phyloP scores from a whole-genome alignment of 768 basidiomycete species.

The Agrocybe chaxingu region DNA sequence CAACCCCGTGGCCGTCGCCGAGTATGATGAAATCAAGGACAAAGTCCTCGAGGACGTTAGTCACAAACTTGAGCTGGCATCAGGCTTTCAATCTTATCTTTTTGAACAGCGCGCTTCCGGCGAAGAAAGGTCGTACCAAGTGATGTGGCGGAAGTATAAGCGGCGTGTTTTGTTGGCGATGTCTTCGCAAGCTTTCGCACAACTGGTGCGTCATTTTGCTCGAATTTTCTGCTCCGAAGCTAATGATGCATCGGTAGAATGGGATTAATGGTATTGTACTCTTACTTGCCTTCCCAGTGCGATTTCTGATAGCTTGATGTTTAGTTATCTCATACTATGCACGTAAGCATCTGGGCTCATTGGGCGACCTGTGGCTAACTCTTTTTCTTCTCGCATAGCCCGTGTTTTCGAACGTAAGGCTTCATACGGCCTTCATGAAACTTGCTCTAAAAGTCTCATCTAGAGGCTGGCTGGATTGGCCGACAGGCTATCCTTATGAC shows the following conservation, averaged over 20 bases:
- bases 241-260: conserved; percentile 49
- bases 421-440: neutral
- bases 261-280: conserved; percentile 81
- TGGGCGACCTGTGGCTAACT: conserved; percentile 3
- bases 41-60: conserved; percentile 67
- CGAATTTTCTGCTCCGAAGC: conserved; percentile 3
- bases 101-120: conserved; percentile 62
- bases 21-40: conserved; percentile 88
- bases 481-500: conserved; percentile 94
- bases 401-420: conserved; percentile 85
- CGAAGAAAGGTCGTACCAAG: conserved; percentile 70
- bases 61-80: neutral
- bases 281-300: neutral
- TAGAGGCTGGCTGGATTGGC: conserved; percentile 95
- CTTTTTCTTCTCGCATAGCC: conserved; percentile 36
- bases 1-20: conserved; percentile 67
- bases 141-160: conserved; percentile 87
- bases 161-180: conserved; percentile 88
- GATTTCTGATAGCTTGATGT: conserved; percentile 4
- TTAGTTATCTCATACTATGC: conserved; percentile 93
- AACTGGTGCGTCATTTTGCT: conserved; percentile 58
- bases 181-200: conserved; percentile 95
- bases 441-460: conserved; percentile 6
- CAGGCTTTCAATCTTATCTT: neutral
- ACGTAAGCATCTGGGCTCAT: conserved; percentile 48